These are phyloP conservation scores for Saccharomycopsis babjevae DNA, from an alignment of 805 yeast genomes.

Conservation along the genomic window DNA sequence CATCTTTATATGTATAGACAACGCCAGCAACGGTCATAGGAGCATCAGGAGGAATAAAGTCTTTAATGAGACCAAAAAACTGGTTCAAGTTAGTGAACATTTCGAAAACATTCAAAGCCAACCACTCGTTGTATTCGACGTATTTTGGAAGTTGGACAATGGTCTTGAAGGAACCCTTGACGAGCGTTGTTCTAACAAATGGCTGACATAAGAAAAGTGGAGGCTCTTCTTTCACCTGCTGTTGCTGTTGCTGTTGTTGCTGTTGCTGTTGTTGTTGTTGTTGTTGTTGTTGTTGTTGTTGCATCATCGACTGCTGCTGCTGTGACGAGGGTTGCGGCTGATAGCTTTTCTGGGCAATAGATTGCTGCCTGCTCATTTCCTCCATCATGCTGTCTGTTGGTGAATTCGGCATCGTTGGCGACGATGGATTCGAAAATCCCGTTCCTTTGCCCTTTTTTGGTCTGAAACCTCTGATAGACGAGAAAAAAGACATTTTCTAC, in stretches of 20 bases:
- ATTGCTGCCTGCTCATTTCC: conserved; percentile 32
- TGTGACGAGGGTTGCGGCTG: conserved; percentile 8
- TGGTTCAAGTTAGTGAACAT: conserved; percentile 76
- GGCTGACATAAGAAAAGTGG: conserved; percentile 78
- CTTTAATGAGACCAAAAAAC: conserved; percentile 84
- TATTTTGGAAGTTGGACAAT: conserved; percentile 92
- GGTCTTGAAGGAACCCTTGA: conserved; percentile 92
- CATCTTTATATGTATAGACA: conserved; percentile 85
- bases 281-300: conserved; percentile 20
- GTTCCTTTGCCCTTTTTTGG: conserved; percentile 30
- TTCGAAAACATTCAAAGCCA: conserved; percentile 86
- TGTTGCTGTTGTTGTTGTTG: conserved; percentile 9
- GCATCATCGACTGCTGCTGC: conserved; percentile 11
- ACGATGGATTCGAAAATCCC: conserved; percentile 16
- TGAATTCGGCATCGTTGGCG: conserved; percentile 18
- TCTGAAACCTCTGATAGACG: conserved; percentile 37
- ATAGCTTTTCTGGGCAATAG: background rate
- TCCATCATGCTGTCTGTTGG: conserved; percentile 18
- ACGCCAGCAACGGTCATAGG: conserved; percentile 89
- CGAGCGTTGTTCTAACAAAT: conserved; percentile 85
- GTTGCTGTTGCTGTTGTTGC: conserved; percentile 23
- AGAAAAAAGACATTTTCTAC: conserved; percentile 33
- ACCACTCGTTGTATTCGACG: conserved; percentile 93
- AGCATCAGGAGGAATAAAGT: conserved; percentile 80
- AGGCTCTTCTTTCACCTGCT: conserved; percentile 20